Conservation (phyloP, 2,329 filamentous ascomycete species). For the Alternaria sp. region DNA sequence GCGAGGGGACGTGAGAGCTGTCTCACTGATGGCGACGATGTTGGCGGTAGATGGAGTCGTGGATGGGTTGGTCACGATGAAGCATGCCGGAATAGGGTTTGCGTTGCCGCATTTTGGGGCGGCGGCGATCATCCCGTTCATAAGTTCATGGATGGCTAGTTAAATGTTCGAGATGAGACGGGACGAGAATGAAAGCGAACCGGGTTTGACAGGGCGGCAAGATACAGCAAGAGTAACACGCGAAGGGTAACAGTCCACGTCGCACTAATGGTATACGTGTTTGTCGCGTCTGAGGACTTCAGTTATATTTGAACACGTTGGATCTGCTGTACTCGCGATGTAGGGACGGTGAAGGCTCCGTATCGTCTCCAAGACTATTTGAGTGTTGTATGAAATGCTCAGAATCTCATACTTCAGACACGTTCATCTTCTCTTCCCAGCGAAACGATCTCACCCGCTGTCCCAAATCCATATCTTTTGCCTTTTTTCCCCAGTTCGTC, state of each 20-base stretch:
- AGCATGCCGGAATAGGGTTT: conserved; percentile 13
- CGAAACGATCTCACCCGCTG: neutral
- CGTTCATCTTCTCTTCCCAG: neutral
- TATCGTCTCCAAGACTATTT: neutral
- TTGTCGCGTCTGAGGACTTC: neutral
- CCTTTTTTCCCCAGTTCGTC: neutral
- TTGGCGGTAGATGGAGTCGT: conserved; percentile 22
- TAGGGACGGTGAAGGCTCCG: neutral
- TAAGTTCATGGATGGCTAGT: conserved; percentile 23
- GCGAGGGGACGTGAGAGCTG: conserved; percentile 13
- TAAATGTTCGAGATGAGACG: neutral
- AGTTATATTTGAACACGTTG: neutral
- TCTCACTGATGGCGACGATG: conserved; percentile 20
- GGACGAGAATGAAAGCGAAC: neutral
- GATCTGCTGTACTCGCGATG: neutral
- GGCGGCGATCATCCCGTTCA: conserved; percentile 20
- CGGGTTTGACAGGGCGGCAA: neutral
- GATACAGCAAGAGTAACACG: neutral
- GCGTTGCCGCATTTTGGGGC: conserved; percentile 24
- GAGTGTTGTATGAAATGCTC: too few species aligned
- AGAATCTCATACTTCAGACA: neutral
- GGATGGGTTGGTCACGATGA: conserved; percentile 22
- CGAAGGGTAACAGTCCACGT: too few species aligned
- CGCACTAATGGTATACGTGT: neutral
- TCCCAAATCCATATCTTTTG: neutral